Evolutionary conservation across 1,284 basidiomycete species (phyloP).

Genomic region (Uromyces viciae-fabae): DNA sequence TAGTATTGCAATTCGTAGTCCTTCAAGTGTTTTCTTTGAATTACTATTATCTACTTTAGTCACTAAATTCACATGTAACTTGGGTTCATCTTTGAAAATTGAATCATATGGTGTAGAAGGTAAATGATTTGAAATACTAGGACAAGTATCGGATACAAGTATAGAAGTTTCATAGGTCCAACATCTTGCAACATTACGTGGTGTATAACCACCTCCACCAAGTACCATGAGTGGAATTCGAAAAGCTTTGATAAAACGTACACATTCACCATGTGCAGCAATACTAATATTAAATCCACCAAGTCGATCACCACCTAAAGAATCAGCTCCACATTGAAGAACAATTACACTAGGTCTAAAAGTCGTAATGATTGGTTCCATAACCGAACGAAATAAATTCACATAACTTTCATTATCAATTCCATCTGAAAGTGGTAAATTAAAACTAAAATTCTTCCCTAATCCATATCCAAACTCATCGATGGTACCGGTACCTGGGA

Average conservation of each 20-base stretch:
- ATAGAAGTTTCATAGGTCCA: slow-evolving; percentile 98
- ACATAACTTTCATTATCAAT: slow-evolving; percentile 97
- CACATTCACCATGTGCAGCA: slow-evolving; percentile 96
- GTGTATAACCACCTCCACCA: slow-evolving; percentile 92
- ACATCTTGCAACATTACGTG: slow-evolving; percentile 93
- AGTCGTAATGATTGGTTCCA: slow-evolving; percentile 84
- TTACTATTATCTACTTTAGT: slow-evolving; percentile 86
- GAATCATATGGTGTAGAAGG: slow-evolving; percentile 85
- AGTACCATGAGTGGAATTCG: slow-evolving; percentile 82
- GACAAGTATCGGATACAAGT: slow-evolving; percentile 65
- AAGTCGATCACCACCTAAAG: slow-evolving; percentile 85
- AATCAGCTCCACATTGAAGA: slow-evolving; percentile 95
- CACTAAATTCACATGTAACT: slow-evolving; percentile 85
- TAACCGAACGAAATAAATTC: slow-evolving; percentile 88
- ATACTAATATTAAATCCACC: slow-evolving; percentile 99
- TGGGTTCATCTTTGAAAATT: slow-evolving; percentile 88
- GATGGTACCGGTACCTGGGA: slow-evolving; percentile 88
- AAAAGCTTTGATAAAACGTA: slow-evolving; percentile 89
- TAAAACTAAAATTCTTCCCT: slow-evolving; percentile 93
- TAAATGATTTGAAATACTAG: slow-evolving; percentile 75
- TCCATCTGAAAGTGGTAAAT: slow-evolving; percentile 91
- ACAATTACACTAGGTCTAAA: slow-evolving; percentile 90
- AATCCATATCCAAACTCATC: slow-evolving; percentile 77
- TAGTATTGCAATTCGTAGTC: slow-evolving; percentile 77
- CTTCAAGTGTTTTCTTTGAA: slow-evolving; percentile 72